Evolutionary conservation across 805 yeast species (phyloP), one percentile per base, ranked within the genome.

Genomic region (Zygotorulaspora florentina): DNA sequence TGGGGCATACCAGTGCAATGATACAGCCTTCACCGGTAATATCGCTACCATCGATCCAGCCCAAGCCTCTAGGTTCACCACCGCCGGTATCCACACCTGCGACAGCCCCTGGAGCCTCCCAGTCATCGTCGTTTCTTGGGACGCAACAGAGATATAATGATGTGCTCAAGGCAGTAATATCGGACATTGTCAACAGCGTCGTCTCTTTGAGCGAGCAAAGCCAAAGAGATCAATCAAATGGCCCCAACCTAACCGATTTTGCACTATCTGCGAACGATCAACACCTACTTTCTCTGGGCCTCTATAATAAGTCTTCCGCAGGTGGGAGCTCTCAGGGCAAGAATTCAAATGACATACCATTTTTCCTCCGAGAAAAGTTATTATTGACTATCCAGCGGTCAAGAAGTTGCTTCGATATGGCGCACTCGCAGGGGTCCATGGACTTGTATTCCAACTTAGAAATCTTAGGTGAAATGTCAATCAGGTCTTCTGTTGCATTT

Each of bases 321-420:
- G 39, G 39, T 15, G 38, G 34, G 17, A 47, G 42, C 15, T 46
- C 39, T 17, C 40, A 34, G 17, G 27, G 23, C 12, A 37, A 33
- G 31, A 16, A 1, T 26, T 28, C 35, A 27, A 35, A 48, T 11
- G 36, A 41, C 18, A 35, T 57, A 13, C 63, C 59, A 18, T 55
- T 42, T 39, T 58, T 51, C 45, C 53, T 55, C 53, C 61, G 57
- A 39, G 69, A 70, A 46, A 72, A 70, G 46, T 52, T 77, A 6
- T 58, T 77, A 23, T 62, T 67, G 23, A 72, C 69, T 39, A 75
- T 85, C 42, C 84, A 82, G 53, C 73, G 78, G 39, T 83, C 89
- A 6, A 77, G 76, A 48, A 74, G 85, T 18, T 83, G 88, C 54
- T 69, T 76, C 31, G 79, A 77, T 47, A 69, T 80, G 15, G 52